Evolutionary conservation across 306 rosid species (phyloP).

Genomic region (Neltuma alba): DNA sequence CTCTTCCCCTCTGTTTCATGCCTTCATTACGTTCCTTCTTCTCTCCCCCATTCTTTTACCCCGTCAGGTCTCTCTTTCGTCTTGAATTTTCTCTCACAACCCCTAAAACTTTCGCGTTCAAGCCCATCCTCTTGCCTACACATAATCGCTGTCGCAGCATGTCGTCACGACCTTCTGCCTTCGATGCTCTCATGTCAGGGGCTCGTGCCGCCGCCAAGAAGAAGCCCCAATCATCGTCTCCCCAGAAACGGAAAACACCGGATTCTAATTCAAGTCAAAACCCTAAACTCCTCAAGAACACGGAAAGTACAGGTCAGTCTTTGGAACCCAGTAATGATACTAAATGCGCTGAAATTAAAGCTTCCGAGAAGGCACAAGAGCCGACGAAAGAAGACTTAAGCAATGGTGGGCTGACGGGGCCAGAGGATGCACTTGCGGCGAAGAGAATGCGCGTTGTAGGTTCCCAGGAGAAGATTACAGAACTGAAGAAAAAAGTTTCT

Average conservation of each 20-base stretch:
- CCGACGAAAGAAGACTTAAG: slow-evolving; percentile 10
- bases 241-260: slow-evolving; percentile 64
- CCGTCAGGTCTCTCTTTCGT: slow-evolving; percentile 28
- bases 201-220: slow-evolving; percentile 80
- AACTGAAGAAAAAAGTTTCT: slow-evolving; percentile 53
- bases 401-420: not conserved
- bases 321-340: not conserved
- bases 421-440: slow-evolving; percentile 8
- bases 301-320: slow-evolving; percentile 1
- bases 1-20: slow-evolving; percentile 28
- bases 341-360: not conserved
- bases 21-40: slow-evolving; percentile 41
- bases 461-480: slow-evolving; percentile 38
- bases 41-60: slow-evolving; percentile 18
- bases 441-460: slow-evolving; percentile 38
- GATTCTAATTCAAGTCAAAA: slow-evolving; percentile 38
- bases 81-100: slow-evolving; percentile 11
- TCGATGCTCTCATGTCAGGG: slow-evolving; percentile 76
- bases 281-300: slow-evolving; percentile 41
- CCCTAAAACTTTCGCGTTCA: slow-evolving; percentile 15
- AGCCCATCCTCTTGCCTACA: not conserved
- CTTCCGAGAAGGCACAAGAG: not conserved
- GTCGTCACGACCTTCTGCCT: slow-evolving; percentile 75
- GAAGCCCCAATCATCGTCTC: slow-evolving; percentile 46
- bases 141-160: slow-evolving; percentile 36